Evolutionary conservation across 352 stramenopile genomes (phyloP).

Genomic region (Phytophthora kernoviae): DNA sequence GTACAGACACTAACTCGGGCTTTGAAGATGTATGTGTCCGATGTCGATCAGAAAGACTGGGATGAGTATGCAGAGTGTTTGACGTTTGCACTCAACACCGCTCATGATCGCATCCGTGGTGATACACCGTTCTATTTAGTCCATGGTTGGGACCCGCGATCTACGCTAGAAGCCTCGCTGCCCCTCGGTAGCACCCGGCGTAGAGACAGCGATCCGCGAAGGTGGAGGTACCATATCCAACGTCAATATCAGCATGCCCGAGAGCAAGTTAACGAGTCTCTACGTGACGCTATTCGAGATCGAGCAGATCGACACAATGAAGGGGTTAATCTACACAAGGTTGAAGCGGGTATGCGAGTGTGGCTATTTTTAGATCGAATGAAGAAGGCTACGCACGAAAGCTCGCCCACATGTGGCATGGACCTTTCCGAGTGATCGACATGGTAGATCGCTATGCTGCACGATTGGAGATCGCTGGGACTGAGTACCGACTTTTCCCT

Average conservation of each 20-base stretch:
- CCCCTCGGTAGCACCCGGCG: background rate
- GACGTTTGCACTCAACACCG: constrained; percentile 22
- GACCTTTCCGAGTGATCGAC: too few relatives aligned
- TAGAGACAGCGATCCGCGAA: background rate
- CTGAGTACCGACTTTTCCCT: constrained; percentile 16
- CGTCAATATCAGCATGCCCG: too few relatives aligned
- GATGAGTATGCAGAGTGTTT: constrained; percentile 27
- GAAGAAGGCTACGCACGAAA: background rate
- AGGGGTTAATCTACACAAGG: background rate
- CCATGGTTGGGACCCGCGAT: constrained; percentile 1
- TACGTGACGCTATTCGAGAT: background rate
- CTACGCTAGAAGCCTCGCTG: too few relatives aligned
- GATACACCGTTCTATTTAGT: constrained; percentile 1
- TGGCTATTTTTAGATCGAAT: constrained; percentile 1
- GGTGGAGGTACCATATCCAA: constrained; percentile 6
- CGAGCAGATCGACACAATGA: background rate
- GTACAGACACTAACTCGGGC: constrained; percentile 21
- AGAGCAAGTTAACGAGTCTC: too few relatives aligned
- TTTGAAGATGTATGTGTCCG: too few relatives aligned
- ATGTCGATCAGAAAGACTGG: too few relatives aligned
- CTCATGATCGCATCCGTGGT: background rate
- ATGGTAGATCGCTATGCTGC: constrained; percentile 9
- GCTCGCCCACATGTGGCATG: too few relatives aligned
- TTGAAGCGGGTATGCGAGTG: background rate
- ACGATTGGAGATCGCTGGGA: constrained; percentile 1